phyloP scores from a whole-genome alignment of 2,329 filamentous ascomycete genomes.

The Colletotrichum lupini region DNA sequence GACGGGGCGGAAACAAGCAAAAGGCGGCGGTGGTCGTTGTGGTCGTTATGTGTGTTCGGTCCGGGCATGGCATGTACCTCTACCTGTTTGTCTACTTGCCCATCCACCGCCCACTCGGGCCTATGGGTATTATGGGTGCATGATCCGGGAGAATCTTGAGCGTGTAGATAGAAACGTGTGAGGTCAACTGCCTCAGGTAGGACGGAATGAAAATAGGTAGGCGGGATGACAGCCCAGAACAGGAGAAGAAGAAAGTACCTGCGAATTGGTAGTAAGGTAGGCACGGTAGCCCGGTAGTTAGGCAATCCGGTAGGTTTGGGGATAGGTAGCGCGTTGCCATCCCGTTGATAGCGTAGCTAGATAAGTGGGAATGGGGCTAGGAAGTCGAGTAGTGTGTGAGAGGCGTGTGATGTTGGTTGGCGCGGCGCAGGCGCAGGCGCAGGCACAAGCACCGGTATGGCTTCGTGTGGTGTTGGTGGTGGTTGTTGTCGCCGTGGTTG shows the following conservation, averaged over 20 bases:
- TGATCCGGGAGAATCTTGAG: conserved; percentile 1
- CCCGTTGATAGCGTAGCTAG: conserved; percentile 28
- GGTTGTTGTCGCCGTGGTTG: neutral
- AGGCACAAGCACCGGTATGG: conserved; percentile 10
- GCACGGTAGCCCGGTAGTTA: conserved; percentile 9
- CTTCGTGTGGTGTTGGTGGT: neutral
- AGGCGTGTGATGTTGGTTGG: conserved; percentile 9
- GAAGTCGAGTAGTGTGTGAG: neutral
- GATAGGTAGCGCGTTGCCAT: conserved; percentile 20
- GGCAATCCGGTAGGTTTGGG: conserved; percentile 10
- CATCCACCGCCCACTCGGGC: conserved; percentile 10
- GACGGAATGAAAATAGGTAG: neutral
- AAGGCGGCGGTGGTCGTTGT: neutral
- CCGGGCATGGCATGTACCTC: neutral
- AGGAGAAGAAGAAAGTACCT: neutral
- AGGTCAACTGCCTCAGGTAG: neutral
- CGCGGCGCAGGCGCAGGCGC: neutral
- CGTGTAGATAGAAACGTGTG: conserved; percentile 2
- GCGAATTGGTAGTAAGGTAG: neutral
- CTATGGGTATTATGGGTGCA: conserved; percentile 13
- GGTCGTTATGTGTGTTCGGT: neutral
- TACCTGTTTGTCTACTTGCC: neutral
- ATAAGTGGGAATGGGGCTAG: conserved; percentile 9
- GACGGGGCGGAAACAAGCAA: neutral
- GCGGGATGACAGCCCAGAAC: neutral